Conservation (phyloP, 1,284 basidiomycete genomes). For the Cutaneotrichosporon sp. region DNA sequence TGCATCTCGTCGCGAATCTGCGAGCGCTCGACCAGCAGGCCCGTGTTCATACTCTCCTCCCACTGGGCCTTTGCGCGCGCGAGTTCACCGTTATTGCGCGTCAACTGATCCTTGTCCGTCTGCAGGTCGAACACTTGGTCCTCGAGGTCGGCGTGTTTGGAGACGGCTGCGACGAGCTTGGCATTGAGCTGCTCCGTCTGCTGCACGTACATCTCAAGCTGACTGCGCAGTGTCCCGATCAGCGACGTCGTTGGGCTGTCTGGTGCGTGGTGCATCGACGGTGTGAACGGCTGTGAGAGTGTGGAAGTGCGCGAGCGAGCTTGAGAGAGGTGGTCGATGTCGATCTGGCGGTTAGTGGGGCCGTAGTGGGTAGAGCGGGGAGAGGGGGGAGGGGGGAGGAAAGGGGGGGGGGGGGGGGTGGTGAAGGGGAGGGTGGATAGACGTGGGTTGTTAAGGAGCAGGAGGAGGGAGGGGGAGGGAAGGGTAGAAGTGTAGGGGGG, state of each 20-base stretch:
- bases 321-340: background rate
- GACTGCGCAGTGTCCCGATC: conserved; percentile 71
- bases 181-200: conserved; percentile 87
- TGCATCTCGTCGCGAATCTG: conserved; percentile 91
- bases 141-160: conserved; percentile 87
- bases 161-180: conserved; percentile 89
- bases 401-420: too few species aligned
- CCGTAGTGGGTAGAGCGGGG: background rate
- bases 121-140: conserved; percentile 71
- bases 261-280: conserved; percentile 37
- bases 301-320: conserved; percentile 16
- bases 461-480: background rate
- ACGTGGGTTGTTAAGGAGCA: too few species aligned
- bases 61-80: conserved; percentile 55
- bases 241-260: conserved; percentile 56
- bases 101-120: conserved; percentile 38
- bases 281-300: conserved; percentile 18
- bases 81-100: conserved; percentile 72
- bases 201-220: conserved; percentile 79
- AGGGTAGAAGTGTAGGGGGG: background rate
- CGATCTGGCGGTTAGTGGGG: conserved; percentile 4
- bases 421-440: too few species aligned
- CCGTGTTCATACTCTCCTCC: conserved; percentile 61
- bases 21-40: conserved; percentile 84
- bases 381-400: background rate